Evolutionary conservation across 139 green algal species (phyloP), one percentile per base, ranked within the genome.

Genomic region (Volvox reticuliferus): DNA sequence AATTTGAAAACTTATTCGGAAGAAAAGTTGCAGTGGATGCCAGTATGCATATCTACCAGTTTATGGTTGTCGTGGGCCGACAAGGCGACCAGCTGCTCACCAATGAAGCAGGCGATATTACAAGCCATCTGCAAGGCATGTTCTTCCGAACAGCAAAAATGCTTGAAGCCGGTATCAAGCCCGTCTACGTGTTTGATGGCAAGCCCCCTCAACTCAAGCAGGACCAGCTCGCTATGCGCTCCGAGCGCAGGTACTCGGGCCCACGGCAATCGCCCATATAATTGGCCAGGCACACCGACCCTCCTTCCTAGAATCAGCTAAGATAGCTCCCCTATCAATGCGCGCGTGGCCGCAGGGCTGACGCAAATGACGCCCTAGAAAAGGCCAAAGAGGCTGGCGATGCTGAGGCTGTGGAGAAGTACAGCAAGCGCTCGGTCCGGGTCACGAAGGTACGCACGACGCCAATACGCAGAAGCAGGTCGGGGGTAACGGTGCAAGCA

Each of bases 31-130:
- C 98, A 12, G 96, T 99, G 28, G 98, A 99, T 91, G 98, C 98
- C 14, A 98, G 95, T 68, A 99, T 99, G 98, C 97, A 99, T 94
- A 99, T 99, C 61, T 99, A 99, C 91, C 97, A 99, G 87, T 99
- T 99, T 93, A 94, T 99, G 96, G 97, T 98, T 21, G 93, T 95
- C 21, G 95, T 97, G 20, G 93, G 95, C 19, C 87, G 92, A 9
- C 44, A 88, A 28, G 93, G 92, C 14, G 92, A 95, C 71, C 92
- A 99, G 88, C 89, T 96, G 88, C 94, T 99, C 6, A 99, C 97
- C 2, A 98, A 97, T 82, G 98, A 99, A 81, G 94, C 97, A 0
- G 98, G 98, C 12, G 97, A 99, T 16, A 94, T 99, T 26, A 99
- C 98, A 22, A 98, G 97, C 68, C 95, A 96, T 79, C 67, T 97